Conservation (phyloP, 495 filamentous ascomycete genomes). For the Tuber microsphaerosporum region DNA sequence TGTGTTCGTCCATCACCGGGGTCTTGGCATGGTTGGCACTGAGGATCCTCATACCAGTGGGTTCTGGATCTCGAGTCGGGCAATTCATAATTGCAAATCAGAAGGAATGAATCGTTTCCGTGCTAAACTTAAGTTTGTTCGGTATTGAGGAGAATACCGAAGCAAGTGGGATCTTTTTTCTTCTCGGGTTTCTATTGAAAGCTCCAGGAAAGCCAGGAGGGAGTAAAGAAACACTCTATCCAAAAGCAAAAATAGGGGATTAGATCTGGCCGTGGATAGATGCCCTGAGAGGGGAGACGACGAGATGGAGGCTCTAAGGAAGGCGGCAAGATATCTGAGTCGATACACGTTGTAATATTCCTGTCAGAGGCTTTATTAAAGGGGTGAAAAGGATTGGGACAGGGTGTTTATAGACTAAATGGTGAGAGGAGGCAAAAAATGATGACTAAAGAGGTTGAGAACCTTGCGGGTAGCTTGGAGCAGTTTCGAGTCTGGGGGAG, state of each 20-base stretch:
- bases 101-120: neutral
- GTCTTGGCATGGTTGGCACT: neutral
- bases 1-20: neutral
- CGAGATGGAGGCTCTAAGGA: neutral
- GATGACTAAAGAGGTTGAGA: neutral
- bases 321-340: neutral
- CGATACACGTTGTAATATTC: neutral
- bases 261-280: neutral
- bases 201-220: neutral
- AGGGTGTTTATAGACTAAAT: neutral
- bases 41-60: conserved; percentile 23
- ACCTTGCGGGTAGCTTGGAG: neutral
- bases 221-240: neutral
- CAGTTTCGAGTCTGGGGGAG: neutral
- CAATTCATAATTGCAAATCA: conserved; percentile 34
- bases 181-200: neutral
- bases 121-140: neutral
- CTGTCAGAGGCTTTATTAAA: neutral
- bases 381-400: neutral
- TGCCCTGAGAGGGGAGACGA: neutral
- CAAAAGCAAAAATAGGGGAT: neutral
- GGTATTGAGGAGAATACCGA: neutral
- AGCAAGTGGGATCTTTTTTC: neutral
- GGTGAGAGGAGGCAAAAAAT: neutral
- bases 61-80: conserved; percentile 39